Percentiles rank a stretch among this genome's conserved stretches.
phyloP scores from a whole-genome alignment of 2,329 filamentous ascomycete species.

The Capronia epimyces region DNA sequence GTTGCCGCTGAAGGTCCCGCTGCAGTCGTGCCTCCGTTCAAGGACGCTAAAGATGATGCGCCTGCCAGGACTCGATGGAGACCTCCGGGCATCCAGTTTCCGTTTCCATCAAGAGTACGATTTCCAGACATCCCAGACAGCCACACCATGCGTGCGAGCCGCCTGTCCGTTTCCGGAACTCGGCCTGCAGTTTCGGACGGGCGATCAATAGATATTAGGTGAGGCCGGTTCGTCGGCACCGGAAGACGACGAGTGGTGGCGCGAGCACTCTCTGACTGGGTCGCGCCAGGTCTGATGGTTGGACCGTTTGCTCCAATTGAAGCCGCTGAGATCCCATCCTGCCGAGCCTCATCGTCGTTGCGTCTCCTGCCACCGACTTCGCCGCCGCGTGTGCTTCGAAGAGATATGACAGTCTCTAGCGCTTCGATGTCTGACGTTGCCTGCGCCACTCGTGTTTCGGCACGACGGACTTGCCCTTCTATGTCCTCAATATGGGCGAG shows the following conservation, averaged over 20 bases:
- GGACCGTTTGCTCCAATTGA: background rate
- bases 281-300: background rate
- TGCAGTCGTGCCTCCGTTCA: background rate
- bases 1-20: constrained; percentile 32
- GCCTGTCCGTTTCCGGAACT: constrained; percentile 23
- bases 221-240: background rate
- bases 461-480: constrained; percentile 24
- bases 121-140: constrained; percentile 14
- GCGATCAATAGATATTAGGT: background rate
- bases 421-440: constrained; percentile 21
- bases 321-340: background rate
- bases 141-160: constrained; percentile 23
- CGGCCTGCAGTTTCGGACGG: constrained; percentile 4
- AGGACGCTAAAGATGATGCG: constrained; percentile 20
- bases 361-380: background rate
- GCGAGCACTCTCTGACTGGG: background rate
- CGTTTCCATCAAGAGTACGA: constrained; percentile 25
- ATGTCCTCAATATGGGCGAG: constrained; percentile 22
- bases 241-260: background rate
- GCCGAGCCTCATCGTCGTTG: background rate
- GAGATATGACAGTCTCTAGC: constrained; percentile 13
- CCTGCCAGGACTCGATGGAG: constrained; percentile 37
- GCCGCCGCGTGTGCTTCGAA: background rate
- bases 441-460: constrained; percentile 25
- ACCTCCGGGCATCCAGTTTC: constrained; percentile 27